These are phyloP conservation scores for Colletotrichum sp. DNA, from an alignment of 2,329 filamentous ascomycete genomes.

Conservation along the genomic window DNA sequence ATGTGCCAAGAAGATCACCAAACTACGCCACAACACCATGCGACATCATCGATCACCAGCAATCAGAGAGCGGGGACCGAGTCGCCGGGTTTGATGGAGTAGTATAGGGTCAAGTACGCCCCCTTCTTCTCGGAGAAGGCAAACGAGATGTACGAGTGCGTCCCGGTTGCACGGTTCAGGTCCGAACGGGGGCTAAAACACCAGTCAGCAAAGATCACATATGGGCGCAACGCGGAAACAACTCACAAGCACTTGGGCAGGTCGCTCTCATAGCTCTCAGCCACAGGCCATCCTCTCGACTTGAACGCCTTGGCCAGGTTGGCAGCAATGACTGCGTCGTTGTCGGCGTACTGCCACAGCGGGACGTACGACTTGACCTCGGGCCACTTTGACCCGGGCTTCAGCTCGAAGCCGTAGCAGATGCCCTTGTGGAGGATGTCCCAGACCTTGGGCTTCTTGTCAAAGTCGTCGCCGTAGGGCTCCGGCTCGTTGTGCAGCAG, in stretches of 20 bases:
- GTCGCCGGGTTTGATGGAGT: constrained; percentile 20
- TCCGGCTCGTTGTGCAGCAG: constrained; percentile 28
- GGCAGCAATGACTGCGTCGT: constrained; percentile 10
- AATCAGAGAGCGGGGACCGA: constrained; percentile 8
- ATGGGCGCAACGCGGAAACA: neutral
- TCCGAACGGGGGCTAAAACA: constrained; percentile 12
- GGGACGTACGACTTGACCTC: constrained; percentile 31
- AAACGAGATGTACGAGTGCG: constrained; percentile 25
- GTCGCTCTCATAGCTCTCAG: constrained; percentile 12
- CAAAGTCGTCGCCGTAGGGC: constrained; percentile 8
- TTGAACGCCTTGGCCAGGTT: constrained; percentile 18
- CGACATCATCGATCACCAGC: neutral
- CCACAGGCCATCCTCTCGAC: constrained; percentile 16
- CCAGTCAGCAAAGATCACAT: neutral
- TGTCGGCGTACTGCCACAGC: constrained; percentile 27
- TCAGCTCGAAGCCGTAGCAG: constrained; percentile 30
- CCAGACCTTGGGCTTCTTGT: constrained; percentile 11
- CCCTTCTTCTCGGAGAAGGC: constrained; percentile 23
- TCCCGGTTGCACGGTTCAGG: neutral
- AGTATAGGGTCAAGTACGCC: constrained; percentile 24
- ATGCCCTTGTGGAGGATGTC: constrained; percentile 24
- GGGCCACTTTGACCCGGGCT: constrained; percentile 24
- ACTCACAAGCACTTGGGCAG: constrained; percentile 20
- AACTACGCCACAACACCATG: neutral
- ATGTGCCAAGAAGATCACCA: neutral